Evolutionary conservation across 73 alveolate species (phyloP), one percentile per base, ranked within the genome.

Genomic region (Durusdinium trenchii): DNA sequence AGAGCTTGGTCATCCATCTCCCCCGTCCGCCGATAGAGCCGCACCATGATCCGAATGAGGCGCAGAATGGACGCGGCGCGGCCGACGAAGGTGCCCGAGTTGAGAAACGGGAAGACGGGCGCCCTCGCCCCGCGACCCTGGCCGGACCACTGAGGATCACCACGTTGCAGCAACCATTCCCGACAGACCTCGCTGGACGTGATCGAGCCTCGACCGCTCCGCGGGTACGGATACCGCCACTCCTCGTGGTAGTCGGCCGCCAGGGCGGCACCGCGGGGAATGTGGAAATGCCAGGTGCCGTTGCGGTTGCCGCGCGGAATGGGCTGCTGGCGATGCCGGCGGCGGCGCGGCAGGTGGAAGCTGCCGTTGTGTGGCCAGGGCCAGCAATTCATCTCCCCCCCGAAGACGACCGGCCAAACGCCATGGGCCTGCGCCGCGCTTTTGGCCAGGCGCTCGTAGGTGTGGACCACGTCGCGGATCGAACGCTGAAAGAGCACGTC

Each of bases 341-440:
- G 12, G 23, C 79, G 42, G 6, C 79, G 79, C n/a, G 45, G 79
- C 79, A 64, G 45, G 28, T 16, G 79, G 79, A 64, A 6, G 38
- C 79, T 64, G 79, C 79, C 79, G 28, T 64, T 64, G 79, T 64
- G 79, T 64, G 79, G 79, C 45, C n/a, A 64, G n/a, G 79, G 79
- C 79, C 79, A 64, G 79, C 79, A 64, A 64, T 64, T 64, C 79
- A 64, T 64, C 28, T 64, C 79, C 42, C 79, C 79, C 28, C 79
- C 79, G 28, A 64, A 64, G 79, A 64, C 45, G 42, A 64, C 79
- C 79, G 79, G 79, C 79, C 42, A 16, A 28, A 64, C 42, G n/a
- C 42, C 23, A 64, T 16, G 79, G 42, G 42, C 28, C 12, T 28
- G 12, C 9, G 42, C 79, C 79, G 79, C 28, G 42, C 42, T 9